Evolutionary conservation across 306 rosid species (phyloP).

Genomic region (Fagus crenata): DNA sequence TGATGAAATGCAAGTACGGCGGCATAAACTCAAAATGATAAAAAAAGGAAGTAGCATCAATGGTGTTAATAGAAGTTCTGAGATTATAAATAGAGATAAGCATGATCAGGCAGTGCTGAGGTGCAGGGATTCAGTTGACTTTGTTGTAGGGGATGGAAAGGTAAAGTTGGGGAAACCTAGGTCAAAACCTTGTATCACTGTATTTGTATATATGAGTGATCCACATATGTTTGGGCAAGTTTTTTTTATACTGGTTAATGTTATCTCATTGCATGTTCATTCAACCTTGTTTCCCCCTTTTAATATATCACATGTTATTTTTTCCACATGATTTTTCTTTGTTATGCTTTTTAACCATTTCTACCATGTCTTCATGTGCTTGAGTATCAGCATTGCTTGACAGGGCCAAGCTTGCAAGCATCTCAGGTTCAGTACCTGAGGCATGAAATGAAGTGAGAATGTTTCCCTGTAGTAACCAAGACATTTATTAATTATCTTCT

Average conservation of each 20-base stretch:
- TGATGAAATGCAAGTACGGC: slow-evolving; percentile 38
- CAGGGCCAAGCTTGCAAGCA: slow-evolving; percentile 31
- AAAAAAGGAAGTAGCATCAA: slow-evolving; percentile 34
- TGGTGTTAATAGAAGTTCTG: slow-evolving; percentile 36
- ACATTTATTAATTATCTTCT: slow-evolving; percentile 4
- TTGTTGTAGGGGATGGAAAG: slow-evolving; percentile 57
- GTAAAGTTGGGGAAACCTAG: slow-evolving; percentile 55
- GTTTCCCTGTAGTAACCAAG: slow-evolving; percentile 18
- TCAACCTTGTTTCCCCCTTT: slow-evolving; percentile 16
- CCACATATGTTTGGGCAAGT: slow-evolving; percentile 34
- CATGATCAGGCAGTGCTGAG: slow-evolving; percentile 43
- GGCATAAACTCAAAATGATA: slow-evolving; percentile 28
- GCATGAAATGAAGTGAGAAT: neutral
- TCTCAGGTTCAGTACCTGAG: slow-evolving; percentile 4
- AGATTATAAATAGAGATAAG: slow-evolving; percentile 38
- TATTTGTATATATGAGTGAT: slow-evolving; percentile 43
- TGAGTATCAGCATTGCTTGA: slow-evolving; percentile 22
- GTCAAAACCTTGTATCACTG: slow-evolving; percentile 40
- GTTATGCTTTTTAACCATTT: slow-evolving; percentile 12
- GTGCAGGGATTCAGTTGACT: slow-evolving; percentile 55
- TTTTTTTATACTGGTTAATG: slow-evolving; percentile 26
- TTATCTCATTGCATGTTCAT: slow-evolving; percentile 25
- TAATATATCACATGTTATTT: slow-evolving; percentile 14
- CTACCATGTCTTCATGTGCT: slow-evolving; percentile 22
- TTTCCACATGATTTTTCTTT: slow-evolving; percentile 18